Percentiles rank a stretch among this genome's conserved stretches.
Evolutionary conservation across 2,329 filamentous ascomycete species (phyloP).

Genomic region (Septoria petroselini): DNA sequence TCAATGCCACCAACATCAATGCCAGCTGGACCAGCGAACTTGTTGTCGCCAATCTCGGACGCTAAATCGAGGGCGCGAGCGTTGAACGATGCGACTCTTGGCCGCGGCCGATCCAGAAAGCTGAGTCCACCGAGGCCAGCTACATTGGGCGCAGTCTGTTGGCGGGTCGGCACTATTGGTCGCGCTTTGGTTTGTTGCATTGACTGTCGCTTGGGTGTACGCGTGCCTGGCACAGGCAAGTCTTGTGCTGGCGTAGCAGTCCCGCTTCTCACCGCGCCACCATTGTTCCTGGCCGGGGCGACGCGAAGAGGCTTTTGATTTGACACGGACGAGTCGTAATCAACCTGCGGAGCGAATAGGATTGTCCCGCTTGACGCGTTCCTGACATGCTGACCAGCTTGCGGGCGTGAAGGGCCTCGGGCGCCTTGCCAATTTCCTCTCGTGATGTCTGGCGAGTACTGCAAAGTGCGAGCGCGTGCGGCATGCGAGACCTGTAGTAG

Average conservation of each 20-base stretch:
- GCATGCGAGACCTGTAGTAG: constrained; percentile 30
- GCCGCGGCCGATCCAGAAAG: constrained; percentile 33
- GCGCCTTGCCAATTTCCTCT: constrained; percentile 27
- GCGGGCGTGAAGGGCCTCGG: constrained; percentile 27
- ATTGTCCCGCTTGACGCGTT: constrained; percentile 81
- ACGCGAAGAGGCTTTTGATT: constrained; percentile 31
- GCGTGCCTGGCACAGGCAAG: constrained; percentile 22
- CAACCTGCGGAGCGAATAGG: constrained; percentile 66
- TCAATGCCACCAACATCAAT: constrained; percentile 35
- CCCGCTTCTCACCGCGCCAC: constrained; percentile 37
- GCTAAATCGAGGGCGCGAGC: constrained; percentile 61
- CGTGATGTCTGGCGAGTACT: constrained; percentile 27
- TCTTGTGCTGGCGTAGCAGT: constrained; percentile 27
- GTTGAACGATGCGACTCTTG: constrained; percentile 63
- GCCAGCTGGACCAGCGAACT: constrained; percentile 57
- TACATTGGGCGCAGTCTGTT: constrained; percentile 30
- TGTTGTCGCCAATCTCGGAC: constrained; percentile 66
- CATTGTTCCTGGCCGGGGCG: constrained; percentile 29
- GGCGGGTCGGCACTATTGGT: constrained; percentile 53
- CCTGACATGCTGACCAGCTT: constrained; percentile 57
- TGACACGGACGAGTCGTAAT: constrained; percentile 38
- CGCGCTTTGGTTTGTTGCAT: constrained; percentile 48
- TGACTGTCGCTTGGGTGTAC: constrained; percentile 39
- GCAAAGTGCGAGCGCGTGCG: constrained; percentile 25
- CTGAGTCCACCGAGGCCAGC: constrained; percentile 20